Evolutionary conservation across 192 early-diverging fungal genomes (phyloP), one percentile per base, ranked within the genome.

Genomic region (Neocallimastix lanati): DNA sequence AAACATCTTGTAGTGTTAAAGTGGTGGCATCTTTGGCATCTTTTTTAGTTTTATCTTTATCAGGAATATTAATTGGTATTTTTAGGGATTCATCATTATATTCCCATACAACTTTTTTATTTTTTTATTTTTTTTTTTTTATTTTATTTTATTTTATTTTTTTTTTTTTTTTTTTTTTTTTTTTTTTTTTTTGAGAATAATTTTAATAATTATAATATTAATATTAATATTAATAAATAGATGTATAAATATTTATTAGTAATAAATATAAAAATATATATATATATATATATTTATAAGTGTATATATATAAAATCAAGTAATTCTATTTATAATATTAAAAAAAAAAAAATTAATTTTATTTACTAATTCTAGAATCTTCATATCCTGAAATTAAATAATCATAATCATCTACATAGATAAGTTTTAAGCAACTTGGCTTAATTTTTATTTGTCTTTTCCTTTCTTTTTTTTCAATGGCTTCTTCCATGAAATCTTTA

Each of bases 341-440:
- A 29, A 79, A 83, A 29, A 28, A 18, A 28, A 79, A 40, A 29
- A 36, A 76, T 29, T 29, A 7, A 12, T 76, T 76, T 79, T n/a
- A 28, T 28, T 83, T 83, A 83, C 88, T 79, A 77, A 90, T 88
- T 76, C 83, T 79, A 29, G 81, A 85, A 36, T 90, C 89, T 79
- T 90, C 87, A 78, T 86, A 88, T 78, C 88, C 89, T 30, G 85
- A 86, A 13, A 88, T 81, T 38, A 90, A 79, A 21, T 85, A 77
- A 80, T 90, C 89, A 82, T 88, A 79, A 28, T 88, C 84, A 77
- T 90, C 89, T 79, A 85, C 88, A 79, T 90, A 90, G n/a, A 81
- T 77, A 82, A 29, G 28, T 18, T 76, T 40, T 28, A 28, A 21
- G 21, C 78, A 76, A 79, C 21, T 79, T 13, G 37, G 78, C n/a